Evolutionary conservation across 2,329 filamentous ascomycete genomes (phyloP).

Genomic region (Fusarium napiforme): DNA sequence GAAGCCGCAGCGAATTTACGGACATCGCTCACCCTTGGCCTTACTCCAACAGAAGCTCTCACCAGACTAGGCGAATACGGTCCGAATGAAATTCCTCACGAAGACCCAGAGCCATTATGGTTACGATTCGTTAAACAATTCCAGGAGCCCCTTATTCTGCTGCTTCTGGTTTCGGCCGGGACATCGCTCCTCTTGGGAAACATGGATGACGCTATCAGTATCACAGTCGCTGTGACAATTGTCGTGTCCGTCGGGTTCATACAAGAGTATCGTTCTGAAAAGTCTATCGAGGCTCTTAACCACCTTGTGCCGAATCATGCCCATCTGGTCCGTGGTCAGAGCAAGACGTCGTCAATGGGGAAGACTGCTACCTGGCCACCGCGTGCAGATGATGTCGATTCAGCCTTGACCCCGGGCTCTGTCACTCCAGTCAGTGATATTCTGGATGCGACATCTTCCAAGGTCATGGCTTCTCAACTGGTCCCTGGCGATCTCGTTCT

Average conservation of each 20-base stretch:
- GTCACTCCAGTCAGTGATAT: conserved; percentile 70
- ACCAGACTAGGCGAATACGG: conserved; percentile 83
- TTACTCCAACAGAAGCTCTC: conserved; percentile 83
- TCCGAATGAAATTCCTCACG: conserved; percentile 93
- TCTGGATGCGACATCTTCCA: conserved; percentile 79
- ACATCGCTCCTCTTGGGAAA: conserved; percentile 94
- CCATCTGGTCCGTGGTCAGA: conserved; percentile 81
- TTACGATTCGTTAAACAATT: conserved; percentile 96
- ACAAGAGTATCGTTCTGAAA: conserved; percentile 97
- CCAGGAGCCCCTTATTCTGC: conserved; percentile 91
- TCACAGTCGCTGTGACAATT: conserved; percentile 94
- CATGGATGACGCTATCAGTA: conserved; percentile 93
- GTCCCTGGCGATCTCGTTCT: conserved; percentile 93
- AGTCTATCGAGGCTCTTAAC: conserved; percentile 94
- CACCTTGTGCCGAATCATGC: conserved; percentile 95
- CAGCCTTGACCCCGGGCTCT: conserved; percentile 56
- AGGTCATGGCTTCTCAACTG: conserved; percentile 86
- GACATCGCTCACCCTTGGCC: conserved; percentile 85
- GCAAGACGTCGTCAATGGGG: conserved; percentile 46
- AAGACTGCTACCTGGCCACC: conserved; percentile 62
- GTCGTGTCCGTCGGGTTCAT: conserved; percentile 96
- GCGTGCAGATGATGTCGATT: conserved; percentile 57
- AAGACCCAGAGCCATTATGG: conserved; percentile 94
- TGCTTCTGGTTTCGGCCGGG: conserved; percentile 88
- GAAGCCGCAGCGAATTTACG: conserved; percentile 81